These are phyloP conservation scores for Urostyla sp. DNA, from an alignment of 73 alveolate species.

Conservation along the genomic window DNA sequence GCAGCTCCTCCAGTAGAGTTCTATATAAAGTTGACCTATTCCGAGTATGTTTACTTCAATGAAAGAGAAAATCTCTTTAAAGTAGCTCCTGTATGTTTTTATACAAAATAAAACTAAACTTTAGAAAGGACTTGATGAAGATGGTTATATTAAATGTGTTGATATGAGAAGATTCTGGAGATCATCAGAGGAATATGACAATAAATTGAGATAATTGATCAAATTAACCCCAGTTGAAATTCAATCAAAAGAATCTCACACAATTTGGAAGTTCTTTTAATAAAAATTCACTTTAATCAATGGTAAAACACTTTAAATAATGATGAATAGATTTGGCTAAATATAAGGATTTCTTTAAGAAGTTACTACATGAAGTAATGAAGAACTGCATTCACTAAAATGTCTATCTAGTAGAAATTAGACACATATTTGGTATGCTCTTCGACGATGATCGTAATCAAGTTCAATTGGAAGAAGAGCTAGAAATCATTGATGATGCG, in stretches of 20 bases:
- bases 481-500: conserved; percentile 49
- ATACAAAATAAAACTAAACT: background rate
- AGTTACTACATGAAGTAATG: conserved; percentile 41
- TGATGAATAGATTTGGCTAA: conserved; percentile 46
- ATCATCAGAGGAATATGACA: conserved; percentile 52
- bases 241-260: conserved; percentile 21
- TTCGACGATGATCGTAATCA: conserved; percentile 61
- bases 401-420: conserved; percentile 54
- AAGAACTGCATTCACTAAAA: conserved; percentile 29
- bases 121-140: conserved; percentile 59
- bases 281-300: conserved; percentile 38
- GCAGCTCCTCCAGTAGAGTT: conserved; percentile 61
- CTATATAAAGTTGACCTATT: conserved; percentile 51
- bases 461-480: conserved; percentile 48
- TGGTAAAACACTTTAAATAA: conserved; percentile 17
- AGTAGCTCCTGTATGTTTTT: conserved; percentile 38
- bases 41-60: conserved; percentile 64
- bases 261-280: conserved; percentile 58
- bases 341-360: conserved; percentile 59
- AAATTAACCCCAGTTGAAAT: conserved; percentile 48
- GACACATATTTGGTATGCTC: conserved; percentile 60
- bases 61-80: conserved; percentile 48
- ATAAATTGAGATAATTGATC: conserved; percentile 38
- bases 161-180: conserved; percentile 38
- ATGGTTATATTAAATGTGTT: conserved; percentile 12